A percentile compares a stretch with the other conserved stretches of the same genome.
Evolutionary conservation across 2,329 filamentous ascomycete genomes (phyloP).

Genomic region (Cladosporium sp.): DNA sequence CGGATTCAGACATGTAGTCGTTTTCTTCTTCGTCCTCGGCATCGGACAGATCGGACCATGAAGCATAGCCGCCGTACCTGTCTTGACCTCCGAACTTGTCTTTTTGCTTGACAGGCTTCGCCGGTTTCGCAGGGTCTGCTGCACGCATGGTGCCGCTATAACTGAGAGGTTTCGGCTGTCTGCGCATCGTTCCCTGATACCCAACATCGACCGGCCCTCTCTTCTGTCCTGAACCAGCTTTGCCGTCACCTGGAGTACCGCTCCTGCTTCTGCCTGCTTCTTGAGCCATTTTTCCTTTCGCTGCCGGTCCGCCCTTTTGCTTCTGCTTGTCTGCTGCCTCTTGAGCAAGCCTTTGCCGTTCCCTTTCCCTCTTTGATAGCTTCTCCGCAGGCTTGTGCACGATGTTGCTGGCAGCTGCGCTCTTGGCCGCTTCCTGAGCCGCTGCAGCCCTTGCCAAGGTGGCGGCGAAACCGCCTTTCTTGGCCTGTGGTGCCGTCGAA

Average conservation of each 20-base stretch:
- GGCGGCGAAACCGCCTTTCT: constrained; percentile 71
- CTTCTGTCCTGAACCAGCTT: constrained; percentile 18
- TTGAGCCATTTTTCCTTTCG: constrained; percentile 21
- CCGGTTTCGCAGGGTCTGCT: constrained; percentile 35
- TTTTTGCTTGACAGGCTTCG: constrained; percentile 23
- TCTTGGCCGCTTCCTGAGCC: constrained; percentile 55
- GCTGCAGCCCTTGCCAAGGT: constrained; percentile 69
- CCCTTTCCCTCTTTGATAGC: constrained; percentile 54
- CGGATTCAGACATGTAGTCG: constrained; percentile 64
- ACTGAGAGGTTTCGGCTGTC: constrained; percentile 22
- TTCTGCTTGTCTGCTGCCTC: constrained; percentile 40
- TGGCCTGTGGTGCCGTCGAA: constrained; percentile 37
- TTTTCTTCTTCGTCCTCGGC: constrained; percentile 53
- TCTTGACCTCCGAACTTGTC: constrained; percentile 29
- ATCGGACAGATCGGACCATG: constrained; percentile 34
- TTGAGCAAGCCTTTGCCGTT: constrained; percentile 34
- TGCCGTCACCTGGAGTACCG: constrained; percentile 22
- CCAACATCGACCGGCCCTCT: constrained; percentile 32
- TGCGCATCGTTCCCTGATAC: constrained; percentile 40
- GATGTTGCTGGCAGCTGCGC: constrained; percentile 62
- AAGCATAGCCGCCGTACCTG: constrained; percentile 37
- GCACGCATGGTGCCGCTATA: constrained; percentile 46
- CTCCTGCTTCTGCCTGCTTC: constrained; percentile 24
- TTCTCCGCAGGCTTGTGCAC: constrained; percentile 71
- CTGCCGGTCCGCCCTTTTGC: constrained; percentile 26